These are phyloP conservation scores for Clavariopsis aquatica DNA, from an alignment of 495 filamentous ascomycete species.

Conservation along the genomic window DNA sequence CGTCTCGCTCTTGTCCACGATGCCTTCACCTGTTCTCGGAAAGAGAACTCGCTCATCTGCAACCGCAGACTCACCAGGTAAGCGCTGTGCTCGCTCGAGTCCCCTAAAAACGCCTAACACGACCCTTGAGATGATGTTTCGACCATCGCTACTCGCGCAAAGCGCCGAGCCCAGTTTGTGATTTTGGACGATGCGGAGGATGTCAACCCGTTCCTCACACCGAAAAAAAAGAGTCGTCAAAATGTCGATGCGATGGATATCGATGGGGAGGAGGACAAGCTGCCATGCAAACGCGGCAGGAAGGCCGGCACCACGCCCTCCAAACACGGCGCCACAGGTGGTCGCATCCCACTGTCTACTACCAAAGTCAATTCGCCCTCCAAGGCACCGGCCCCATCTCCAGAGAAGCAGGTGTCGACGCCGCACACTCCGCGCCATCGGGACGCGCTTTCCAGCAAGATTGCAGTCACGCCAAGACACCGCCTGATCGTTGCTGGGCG, in stretches of 20 bases:
- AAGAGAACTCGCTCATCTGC: slow-evolving; percentile 65
- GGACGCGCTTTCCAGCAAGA: slow-evolving; percentile 62
- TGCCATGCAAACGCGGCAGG: slow-evolving; percentile 25
- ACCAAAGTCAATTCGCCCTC: slow-evolving; percentile 42
- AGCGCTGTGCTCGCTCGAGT: slow-evolving; percentile 35
- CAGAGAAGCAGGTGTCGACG: slow-evolving; percentile 41
- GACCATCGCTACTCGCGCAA: slow-evolving; percentile 55
- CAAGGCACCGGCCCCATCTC: slow-evolving; percentile 37
- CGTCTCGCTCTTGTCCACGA: slow-evolving; percentile 42
- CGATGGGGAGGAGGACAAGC: slow-evolving; percentile 45
- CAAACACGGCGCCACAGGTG: slow-evolving; percentile 42
- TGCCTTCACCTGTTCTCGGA: slow-evolving; percentile 67
- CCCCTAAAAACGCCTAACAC: slow-evolving; percentile 34
- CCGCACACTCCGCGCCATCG: slow-evolving; percentile 69
- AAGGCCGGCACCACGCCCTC: slow-evolving; percentile 35
- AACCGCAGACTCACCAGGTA: slow-evolving; percentile 59
- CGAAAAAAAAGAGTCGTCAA: slow-evolving; percentile 20
- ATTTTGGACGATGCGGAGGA: slow-evolving; percentile 55
- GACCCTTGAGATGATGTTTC: slow-evolving; percentile 22
- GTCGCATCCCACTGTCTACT: slow-evolving; percentile 38
- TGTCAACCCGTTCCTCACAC: slow-evolving; percentile 51
- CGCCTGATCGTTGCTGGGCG: slow-evolving; percentile 61
- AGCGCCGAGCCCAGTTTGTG: slow-evolving; percentile 58
- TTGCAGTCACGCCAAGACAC: slow-evolving; percentile 69
- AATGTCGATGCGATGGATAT: slow-evolving; percentile 42